phyloP scores from a whole-genome alignment of 2,329 filamentous ascomycete genomes.

The Kalmusia sp. region DNA sequence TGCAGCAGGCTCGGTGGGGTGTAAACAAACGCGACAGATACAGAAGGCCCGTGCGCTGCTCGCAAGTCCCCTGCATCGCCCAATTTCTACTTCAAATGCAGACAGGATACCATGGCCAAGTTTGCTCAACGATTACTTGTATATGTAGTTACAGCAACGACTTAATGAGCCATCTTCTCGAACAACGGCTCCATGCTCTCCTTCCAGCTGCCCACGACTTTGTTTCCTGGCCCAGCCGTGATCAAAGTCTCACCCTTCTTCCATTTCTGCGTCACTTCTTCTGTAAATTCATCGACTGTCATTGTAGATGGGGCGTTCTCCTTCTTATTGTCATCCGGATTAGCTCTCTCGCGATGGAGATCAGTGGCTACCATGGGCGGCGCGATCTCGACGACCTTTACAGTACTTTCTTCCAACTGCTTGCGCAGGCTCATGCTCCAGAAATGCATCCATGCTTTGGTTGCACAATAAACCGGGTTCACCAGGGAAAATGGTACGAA shows the following conservation, averaged over 20 bases:
- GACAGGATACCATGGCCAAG: background rate
- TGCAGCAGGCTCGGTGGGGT: conserved; percentile 4
- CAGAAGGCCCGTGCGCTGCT: background rate
- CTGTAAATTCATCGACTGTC: conserved; percentile 62
- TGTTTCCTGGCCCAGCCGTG: conserved; percentile 52
- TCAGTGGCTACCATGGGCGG: conserved; percentile 63
- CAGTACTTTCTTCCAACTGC: conserved; percentile 54
- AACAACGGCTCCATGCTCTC: conserved; percentile 47
- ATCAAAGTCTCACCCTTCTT: conserved; percentile 59
- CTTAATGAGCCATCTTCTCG: conserved; percentile 23
- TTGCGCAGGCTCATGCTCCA: conserved; percentile 63
- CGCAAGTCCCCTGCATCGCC: too few relatives aligned
- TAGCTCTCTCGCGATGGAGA: conserved; percentile 61
- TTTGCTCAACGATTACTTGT: background rate
- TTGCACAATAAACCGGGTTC: conserved; percentile 67
- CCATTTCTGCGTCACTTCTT: conserved; percentile 54
- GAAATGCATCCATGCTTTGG: conserved; percentile 66
- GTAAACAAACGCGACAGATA: background rate
- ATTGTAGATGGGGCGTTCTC: conserved; percentile 59
- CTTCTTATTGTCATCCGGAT: conserved; percentile 66
- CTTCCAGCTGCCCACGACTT: conserved; percentile 55
- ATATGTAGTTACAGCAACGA: background rate
- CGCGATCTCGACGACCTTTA: conserved; percentile 63
- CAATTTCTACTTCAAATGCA: too few relatives aligned
- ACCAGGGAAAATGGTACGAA: conserved; percentile 61